Evolutionary conservation across 106 monocot species (phyloP).

Genomic region (Acorus calamus): DNA sequence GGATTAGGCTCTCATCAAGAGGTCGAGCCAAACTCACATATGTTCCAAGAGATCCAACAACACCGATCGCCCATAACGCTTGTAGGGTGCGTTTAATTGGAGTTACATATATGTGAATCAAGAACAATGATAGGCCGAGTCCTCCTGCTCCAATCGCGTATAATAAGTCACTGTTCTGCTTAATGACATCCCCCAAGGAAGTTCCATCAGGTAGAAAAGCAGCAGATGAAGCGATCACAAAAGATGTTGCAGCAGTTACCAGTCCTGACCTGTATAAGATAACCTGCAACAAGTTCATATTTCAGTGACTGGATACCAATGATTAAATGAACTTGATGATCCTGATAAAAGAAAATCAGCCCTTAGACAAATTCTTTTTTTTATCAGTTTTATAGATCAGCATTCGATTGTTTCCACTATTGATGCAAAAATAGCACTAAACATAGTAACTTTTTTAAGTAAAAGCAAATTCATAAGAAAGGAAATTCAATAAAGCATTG

Average conservation of each 20-base stretch:
- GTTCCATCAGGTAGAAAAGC: constrained; percentile 62
- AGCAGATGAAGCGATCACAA: constrained; percentile 57
- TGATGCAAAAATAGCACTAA: too few species aligned
- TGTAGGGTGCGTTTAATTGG: constrained; percentile 85
- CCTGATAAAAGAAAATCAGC: neutral
- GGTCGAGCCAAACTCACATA: constrained; percentile 60
- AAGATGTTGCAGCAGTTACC: constrained; percentile 71
- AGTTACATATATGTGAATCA: constrained; percentile 94
- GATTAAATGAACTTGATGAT: neutral
- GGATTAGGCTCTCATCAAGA: constrained; percentile 44
- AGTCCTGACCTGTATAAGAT: constrained; percentile 76
- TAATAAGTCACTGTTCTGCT: constrained; percentile 47
- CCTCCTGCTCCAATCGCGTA: constrained; percentile 67
- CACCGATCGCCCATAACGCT: constrained; percentile 67
- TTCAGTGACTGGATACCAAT: neutral
- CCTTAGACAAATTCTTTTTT: too few species aligned
- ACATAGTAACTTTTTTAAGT: too few species aligned
- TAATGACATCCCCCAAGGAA: constrained; percentile 33
- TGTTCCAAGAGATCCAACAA: constrained; percentile 57
- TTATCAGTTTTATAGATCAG: too few species aligned
- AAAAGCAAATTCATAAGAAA: too few species aligned
- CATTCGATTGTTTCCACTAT: too few species aligned
- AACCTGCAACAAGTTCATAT: constrained; percentile 50
- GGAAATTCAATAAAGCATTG: too few species aligned
- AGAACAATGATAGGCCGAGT: constrained; percentile 67